Evolutionary conservation across 2,329 filamentous ascomycete species (phyloP), one percentile per base, ranked within the genome.

Genomic region (Alternaria gaisen): DNA sequence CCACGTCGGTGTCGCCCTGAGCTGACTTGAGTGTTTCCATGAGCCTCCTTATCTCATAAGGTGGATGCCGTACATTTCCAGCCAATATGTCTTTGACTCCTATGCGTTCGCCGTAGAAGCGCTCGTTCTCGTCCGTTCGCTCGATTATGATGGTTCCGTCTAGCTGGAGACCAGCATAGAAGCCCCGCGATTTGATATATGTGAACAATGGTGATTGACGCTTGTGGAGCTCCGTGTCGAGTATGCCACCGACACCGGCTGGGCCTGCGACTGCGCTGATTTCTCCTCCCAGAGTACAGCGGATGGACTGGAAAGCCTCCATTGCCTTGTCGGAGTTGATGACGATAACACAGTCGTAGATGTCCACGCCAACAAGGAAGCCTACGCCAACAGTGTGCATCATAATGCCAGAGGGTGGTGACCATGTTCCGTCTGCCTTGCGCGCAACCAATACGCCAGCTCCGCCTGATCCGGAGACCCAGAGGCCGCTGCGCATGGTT

Each of bases 291-390:
- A 98, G 82, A 0, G 91, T 95, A 56, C 93, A 88, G 54, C 90
- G 87, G 4, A 94, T 82, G 59, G 89, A 90, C 36, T 91, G 93
- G 74, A 97, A 96, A 1, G 91, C 88, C 67, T 97, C 91, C 47
- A 98, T 82, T 7, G 93, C 93, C 58, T 92, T 86, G 46, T 91
- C 88, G 44, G 91, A 93, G 81, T 97, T 97, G 75, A 97, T 94
- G 36, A 97, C 91, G 9, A 97, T 86, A 14, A 98, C 91, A 73
- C 94, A 97, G 77, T 98, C 94, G 82, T 97, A 98, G 32, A 97
- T 93, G 75, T 98, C 94, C 41, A 97, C 91, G 3, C 94, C 94
- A 6, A 94, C 90, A 54, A 97, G 86, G 74, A 98, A 97, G 36
- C 93, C 94, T 34, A 97, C 85, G 1, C 91, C 93, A 1, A 92